Percentiles rank a stretch among this genome's conserved stretches.
Evolutionary conservation across 2,329 filamentous ascomycete genomes (phyloP).

Genomic region (Cladosporium sp.): DNA sequence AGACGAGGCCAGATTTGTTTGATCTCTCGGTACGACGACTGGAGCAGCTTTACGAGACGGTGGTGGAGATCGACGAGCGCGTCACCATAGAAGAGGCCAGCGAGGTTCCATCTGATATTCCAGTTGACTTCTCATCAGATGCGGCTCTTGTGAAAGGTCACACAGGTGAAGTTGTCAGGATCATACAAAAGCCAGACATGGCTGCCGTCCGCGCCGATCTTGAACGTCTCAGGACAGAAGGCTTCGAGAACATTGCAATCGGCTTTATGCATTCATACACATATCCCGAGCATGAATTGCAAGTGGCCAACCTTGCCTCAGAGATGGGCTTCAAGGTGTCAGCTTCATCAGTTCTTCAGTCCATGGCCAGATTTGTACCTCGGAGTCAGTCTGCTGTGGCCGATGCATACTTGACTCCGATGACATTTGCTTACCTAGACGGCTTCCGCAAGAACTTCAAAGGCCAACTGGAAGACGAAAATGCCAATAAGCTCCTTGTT

Average conservation of each 20-base stretch:
- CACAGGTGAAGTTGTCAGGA: conserved; percentile 33
- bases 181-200: conserved; percentile 29
- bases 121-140: conserved; percentile 31
- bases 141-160: conserved; percentile 48
- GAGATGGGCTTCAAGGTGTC: conserved; percentile 36
- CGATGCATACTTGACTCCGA: conserved; percentile 24
- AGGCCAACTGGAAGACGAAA: conserved; percentile 18
- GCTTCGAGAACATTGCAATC: conserved; percentile 40
- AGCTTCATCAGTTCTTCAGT: conserved; percentile 30
- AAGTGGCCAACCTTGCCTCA: conserved; percentile 31
- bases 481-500: conserved; percentile 10
- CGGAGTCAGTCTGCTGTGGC: conserved; percentile 23
- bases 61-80: conserved; percentile 29
- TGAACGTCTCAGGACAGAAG: conserved; percentile 34
- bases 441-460: conserved; percentile 23
- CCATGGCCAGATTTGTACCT: conserved; percentile 25
- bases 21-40: conserved; percentile 29
- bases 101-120: conserved; percentile 18
- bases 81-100: conserved; percentile 36
- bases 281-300: conserved; percentile 35
- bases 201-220: conserved; percentile 22
- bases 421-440: conserved; percentile 22
- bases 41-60: conserved; percentile 27
- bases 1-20: conserved; percentile 36
- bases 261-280: conserved; percentile 38